phyloP scores from a whole-genome alignment of 2,329 filamentous ascomycete genomes.

The Aspergillus piperis region DNA sequence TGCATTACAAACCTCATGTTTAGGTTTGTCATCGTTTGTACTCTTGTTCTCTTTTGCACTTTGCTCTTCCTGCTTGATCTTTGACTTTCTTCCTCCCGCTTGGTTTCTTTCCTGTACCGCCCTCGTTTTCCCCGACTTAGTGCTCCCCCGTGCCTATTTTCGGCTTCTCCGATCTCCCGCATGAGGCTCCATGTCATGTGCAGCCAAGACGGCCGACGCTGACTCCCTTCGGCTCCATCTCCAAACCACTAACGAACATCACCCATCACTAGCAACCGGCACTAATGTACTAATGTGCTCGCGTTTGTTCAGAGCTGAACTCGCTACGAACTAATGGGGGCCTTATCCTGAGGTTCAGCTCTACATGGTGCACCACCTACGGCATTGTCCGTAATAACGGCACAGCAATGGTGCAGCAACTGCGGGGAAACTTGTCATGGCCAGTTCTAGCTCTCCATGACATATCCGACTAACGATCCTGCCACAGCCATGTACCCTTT shows the following conservation, averaged over 20 bases:
- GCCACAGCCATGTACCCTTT: not conserved
- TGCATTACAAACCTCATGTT: not conserved
- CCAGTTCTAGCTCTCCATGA: not conserved
- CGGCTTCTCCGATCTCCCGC: conserved; percentile 1
- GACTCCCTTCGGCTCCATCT: not conserved
- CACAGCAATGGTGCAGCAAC: not conserved
- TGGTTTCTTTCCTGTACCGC: not conserved
- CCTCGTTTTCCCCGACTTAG: not conserved
- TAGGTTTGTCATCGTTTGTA: not conserved
- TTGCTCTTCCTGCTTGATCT: not conserved
- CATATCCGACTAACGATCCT: not conserved
- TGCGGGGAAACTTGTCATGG: not conserved
- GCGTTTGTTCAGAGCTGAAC: not conserved
- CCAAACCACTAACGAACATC: not conserved
- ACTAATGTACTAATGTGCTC: not conserved
- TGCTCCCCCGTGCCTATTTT: not conserved
- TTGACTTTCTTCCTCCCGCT: not conserved
- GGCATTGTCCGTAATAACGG: not conserved
- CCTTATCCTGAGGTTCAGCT: not conserved
- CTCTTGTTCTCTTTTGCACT: not conserved
- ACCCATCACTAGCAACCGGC: not conserved
- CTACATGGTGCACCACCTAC: not conserved
- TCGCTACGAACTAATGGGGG: not conserved
- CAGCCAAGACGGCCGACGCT: not conserved
- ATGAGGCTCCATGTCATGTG: conserved; percentile 2